These are phyloP conservation scores for Blastocystis sp. DNA, from an alignment of 352 stramenopile genomes.

Conservation along the genomic window DNA sequence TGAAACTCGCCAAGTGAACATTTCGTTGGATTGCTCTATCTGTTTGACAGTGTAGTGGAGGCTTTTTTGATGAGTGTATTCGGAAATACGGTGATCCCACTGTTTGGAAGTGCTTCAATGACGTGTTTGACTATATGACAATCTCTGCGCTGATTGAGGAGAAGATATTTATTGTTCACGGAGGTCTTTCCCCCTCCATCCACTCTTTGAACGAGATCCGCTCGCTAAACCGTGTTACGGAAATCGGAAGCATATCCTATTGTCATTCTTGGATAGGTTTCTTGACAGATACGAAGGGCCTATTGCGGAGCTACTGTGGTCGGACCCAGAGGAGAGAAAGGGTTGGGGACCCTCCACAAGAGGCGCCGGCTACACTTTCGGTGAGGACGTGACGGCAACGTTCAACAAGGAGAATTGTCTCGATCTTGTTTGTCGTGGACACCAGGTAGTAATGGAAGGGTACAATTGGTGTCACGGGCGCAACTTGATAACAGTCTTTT, in stretches of 20 bases:
- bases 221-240: conserved; percentile 80
- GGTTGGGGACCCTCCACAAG: conserved; percentile 86
- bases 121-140: conserved; percentile 85
- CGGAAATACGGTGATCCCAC: conserved; percentile 96
- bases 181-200: conserved; percentile 75
- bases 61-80: conserved; percentile 95
- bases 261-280: neutral
- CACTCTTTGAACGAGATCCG: conserved; percentile 83
- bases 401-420: conserved; percentile 86
- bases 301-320: conserved; percentile 95
- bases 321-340: conserved; percentile 81
- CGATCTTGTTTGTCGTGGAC: conserved; percentile 78
- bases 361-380: conserved; percentile 81
- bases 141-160: conserved; percentile 85
- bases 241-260: conserved; percentile 63
- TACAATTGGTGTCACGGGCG: conserved; percentile 81
- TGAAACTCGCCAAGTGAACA: conserved; percentile 75
- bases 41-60: conserved; percentile 66
- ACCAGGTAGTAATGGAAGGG: conserved; percentile 87
- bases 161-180: conserved; percentile 82
- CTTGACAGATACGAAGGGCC: conserved; percentile 75
- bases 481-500: conserved; percentile 95
- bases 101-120: conserved; percentile 92
- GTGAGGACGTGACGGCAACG: conserved; percentile 75
- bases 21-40: conserved; percentile 49